phyloP scores from a whole-genome alignment of 805 yeast genomes.

The Kodamaea lidongshanica region DNA sequence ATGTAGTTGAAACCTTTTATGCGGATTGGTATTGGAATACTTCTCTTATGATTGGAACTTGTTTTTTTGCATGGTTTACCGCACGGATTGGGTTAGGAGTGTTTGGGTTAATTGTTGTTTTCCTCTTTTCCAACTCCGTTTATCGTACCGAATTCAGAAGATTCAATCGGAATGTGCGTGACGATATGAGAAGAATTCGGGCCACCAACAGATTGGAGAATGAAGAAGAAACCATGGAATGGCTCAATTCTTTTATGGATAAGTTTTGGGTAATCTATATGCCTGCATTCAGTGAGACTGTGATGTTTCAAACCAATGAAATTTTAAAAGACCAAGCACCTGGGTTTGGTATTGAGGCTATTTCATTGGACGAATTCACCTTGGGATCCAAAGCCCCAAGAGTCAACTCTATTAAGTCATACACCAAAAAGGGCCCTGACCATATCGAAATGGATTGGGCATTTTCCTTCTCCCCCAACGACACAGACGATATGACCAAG shows the following conservation, averaged over 20 bases:
- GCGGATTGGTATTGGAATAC: conserved; percentile 72
- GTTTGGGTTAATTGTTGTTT: conserved; percentile 54
- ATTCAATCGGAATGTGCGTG: conserved; percentile 66
- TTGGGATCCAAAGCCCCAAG: conserved; percentile 78
- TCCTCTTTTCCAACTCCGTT: conserved; percentile 57
- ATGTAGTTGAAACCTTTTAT: conserved; percentile 61
- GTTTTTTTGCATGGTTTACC: conserved; percentile 63
- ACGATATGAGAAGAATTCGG: conserved; percentile 62
- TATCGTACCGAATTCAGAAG: conserved; percentile 71
- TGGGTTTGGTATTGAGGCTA: conserved; percentile 73
- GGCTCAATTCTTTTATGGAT: conserved; percentile 72
- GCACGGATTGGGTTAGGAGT: conserved; percentile 62
- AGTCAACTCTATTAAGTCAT: conserved; percentile 64
- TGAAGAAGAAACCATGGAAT: conserved; percentile 66
- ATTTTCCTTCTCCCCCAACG: conserved; percentile 74
- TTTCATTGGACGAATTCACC: conserved; percentile 70
- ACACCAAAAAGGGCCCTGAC: conserved; percentile 61
- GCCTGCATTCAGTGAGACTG: conserved; percentile 79
- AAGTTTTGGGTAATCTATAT: conserved; percentile 85
- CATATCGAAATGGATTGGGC: conserved; percentile 80
- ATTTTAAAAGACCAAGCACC: conserved; percentile 67
- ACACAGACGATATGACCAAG: conserved; percentile 78
- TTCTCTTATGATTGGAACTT: conserved; percentile 58
- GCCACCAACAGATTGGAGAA: conserved; percentile 61
- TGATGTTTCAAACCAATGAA: conserved; percentile 62